Base-by-base conservation (phyloP, 2,329 filamentous ascomycete genomes). In the Aspergillus versicolor region DNA sequence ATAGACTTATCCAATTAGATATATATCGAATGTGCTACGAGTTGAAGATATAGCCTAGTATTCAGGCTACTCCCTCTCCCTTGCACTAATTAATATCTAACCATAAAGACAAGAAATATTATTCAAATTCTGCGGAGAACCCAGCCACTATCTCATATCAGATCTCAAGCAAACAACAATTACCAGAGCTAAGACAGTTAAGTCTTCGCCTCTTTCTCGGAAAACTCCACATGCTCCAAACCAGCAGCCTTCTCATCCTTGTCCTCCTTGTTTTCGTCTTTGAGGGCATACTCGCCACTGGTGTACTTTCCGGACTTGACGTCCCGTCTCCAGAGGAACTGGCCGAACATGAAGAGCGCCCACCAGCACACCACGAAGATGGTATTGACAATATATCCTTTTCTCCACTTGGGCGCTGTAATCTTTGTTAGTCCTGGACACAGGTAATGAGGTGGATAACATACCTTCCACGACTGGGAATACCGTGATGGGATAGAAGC, bases 321-420 rank as follows among this genome's bases (percentile, higher is more conserved):
- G 19, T 61, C 58, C 34, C 56, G 56, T 44, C 48, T 49, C 58
- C 58, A 61, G 5, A 61, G 44, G n/a, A 52, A 61, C 58, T 61
- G 58, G 3, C 58, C 58, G 12, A 56, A 4, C 58, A 61, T 61
- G 41, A 61, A 61, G n/a, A 61, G 21, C 13, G 46, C 30, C 52
- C 55, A 56, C 55, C 56, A 61, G 32, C 37, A 41, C 34, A 61
- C 15, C 24, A 55, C 53, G 6, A 61, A 61, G 13, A 56, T n/a
- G 2, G 58, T 61, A 48, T 61, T 61, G 22, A 61, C 58, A 6
- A 15, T 58, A 17, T 52, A 61, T 12, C 58, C 58, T n/a, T 61
- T 61, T 12, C 58, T 47, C 58, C 58, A 61, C 3, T 58, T 61
- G 15, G 58, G 58, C 11, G 58, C 55, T 53, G 27, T 30, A 3